Conservation (phyloP, 139 green algal species). For the Chloropicon primus region DNA sequence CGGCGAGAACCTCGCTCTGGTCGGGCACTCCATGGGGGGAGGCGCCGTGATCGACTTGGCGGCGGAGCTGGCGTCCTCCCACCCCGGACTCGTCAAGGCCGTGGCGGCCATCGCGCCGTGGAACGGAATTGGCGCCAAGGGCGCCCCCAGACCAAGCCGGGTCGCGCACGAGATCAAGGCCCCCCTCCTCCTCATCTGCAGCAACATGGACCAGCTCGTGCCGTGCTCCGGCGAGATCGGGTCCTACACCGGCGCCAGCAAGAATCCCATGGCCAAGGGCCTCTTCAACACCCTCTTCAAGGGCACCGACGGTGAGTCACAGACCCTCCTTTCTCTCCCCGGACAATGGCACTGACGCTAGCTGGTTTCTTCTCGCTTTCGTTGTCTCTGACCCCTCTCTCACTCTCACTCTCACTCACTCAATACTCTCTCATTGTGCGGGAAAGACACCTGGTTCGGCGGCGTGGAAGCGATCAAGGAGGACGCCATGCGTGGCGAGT, state of each 20-base stretch:
- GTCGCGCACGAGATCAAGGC: background rate
- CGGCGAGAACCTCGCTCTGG: background rate
- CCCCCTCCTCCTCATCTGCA: background rate
- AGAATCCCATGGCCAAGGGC: background rate
- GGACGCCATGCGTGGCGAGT: background rate
- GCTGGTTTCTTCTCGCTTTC: no score
- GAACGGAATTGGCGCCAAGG: background rate
- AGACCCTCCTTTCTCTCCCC: no score
- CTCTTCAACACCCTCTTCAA: background rate
- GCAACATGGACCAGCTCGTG: background rate
- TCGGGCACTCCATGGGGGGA: background rate
- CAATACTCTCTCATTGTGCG: background rate
- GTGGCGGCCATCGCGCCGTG: background rate
- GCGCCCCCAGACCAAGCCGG: background rate
- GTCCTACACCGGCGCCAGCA: background rate
- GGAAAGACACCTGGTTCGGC: background rate
- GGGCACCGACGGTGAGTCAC: no score
- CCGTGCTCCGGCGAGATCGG: background rate
- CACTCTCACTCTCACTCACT: no score
- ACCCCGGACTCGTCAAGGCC: background rate
- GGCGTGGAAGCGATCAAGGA: background rate
- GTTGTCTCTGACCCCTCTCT: no score
- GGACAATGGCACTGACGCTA: no score
- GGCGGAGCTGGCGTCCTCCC: background rate
- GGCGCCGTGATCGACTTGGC: background rate